Percentiles rank a stretch among this genome's conserved stretches.
phyloP scores from a whole-genome alignment of 2,329 filamentous ascomycete species.

The Arachnopeziza araneosa region DNA sequence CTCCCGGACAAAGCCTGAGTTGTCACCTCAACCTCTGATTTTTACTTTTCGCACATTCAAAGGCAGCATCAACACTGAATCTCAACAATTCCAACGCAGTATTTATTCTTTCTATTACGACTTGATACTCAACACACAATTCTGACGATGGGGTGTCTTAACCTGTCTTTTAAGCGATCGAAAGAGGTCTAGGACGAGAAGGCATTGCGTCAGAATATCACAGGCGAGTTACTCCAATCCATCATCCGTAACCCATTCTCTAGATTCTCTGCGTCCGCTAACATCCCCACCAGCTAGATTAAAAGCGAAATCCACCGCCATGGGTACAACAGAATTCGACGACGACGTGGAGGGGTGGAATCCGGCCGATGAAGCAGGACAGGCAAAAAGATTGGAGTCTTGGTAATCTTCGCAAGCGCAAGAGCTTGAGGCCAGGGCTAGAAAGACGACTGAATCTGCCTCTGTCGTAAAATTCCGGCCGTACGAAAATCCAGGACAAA shows the following conservation, averaged over 20 bases:
- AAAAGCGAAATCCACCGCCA: slow-evolving; percentile 1
- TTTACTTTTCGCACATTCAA: neutral
- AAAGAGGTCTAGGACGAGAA: neutral
- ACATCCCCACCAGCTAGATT: slow-evolving; percentile 1
- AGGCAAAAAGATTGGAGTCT: slow-evolving; percentile 3
- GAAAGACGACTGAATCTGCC: neutral
- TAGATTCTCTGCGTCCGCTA: slow-evolving; percentile 1
- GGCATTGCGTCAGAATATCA: neutral
- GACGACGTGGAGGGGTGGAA: slow-evolving; percentile 2
- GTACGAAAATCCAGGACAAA: slow-evolving; percentile 1
- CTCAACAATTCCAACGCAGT: neutral
- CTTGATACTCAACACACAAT: neutral
- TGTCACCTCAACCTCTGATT: no score
- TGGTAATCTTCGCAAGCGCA: slow-evolving; percentile 4
- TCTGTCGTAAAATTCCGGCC: slow-evolving; percentile 1
- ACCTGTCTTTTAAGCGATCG: neutral
- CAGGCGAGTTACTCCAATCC: neutral
- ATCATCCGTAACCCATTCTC: neutral
- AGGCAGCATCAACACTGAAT: neutral
- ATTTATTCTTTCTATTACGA: slow-evolving; percentile 1
- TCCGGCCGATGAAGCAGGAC: slow-evolving; percentile 4
- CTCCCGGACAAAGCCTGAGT: no score
- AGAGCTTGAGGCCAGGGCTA: neutral
- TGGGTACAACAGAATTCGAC: slow-evolving; percentile 1
- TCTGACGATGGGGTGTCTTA: neutral